Evolutionary conservation across 306 rosid species (phyloP).

Genomic region (Cucumis cinereus): DNA sequence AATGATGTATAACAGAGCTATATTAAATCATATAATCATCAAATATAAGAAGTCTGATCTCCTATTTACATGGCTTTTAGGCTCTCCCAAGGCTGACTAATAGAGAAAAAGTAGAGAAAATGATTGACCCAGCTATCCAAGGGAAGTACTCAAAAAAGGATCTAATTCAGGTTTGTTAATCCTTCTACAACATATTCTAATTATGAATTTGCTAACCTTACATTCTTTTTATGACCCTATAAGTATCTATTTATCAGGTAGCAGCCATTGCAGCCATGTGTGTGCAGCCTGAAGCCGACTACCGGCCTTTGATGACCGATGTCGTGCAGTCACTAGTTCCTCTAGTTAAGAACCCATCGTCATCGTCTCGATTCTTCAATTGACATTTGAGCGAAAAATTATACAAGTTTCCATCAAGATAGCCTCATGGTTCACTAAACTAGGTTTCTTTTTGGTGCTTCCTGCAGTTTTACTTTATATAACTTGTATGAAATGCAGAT

Average conservation of each 20-base stretch:
- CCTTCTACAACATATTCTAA: not conserved
- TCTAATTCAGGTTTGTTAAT: conserved; percentile 60
- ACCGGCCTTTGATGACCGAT: conserved; percentile 87
- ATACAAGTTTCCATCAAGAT: not conserved
- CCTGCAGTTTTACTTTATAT: not conserved
- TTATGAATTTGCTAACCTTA: not conserved
- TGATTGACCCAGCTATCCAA: conserved; percentile 77
- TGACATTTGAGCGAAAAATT: conserved; percentile 7
- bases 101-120: conserved; percentile 68
- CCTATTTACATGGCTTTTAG: conserved; percentile 19
- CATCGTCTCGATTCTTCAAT: conserved; percentile 49
- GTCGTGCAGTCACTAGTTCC: conserved; percentile 86
- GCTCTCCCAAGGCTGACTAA: conserved; percentile 87
- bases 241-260: conserved; percentile 24
- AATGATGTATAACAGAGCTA: not conserved
- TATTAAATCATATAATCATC: not conserved
- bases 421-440: not conserved
- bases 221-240: not conserved
- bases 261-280: conserved; percentile 99
- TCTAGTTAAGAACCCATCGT: conserved; percentile 37
- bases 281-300: conserved; percentile 94
- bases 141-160: conserved; percentile 82
- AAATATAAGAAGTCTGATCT: not conserved
- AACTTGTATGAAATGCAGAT: not conserved
- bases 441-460: not conserved